Percentiles rank a stretch among this genome's conserved stretches.
phyloP scores from a whole-genome alignment of 768 basidiomycete genomes.

The Tulasnella sp. region DNA sequence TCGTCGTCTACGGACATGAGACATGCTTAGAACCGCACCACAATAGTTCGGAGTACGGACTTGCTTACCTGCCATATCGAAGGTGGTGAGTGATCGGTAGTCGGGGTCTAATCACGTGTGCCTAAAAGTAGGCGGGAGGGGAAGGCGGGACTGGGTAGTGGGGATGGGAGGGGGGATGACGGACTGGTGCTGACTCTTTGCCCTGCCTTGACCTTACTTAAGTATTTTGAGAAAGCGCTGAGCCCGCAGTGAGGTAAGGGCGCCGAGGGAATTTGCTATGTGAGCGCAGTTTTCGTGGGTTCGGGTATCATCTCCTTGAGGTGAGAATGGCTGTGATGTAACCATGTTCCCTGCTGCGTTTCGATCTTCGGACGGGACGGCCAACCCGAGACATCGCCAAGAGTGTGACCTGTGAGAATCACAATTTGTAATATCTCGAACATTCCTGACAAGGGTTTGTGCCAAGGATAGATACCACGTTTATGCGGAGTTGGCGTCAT shows the following conservation, averaged over 20 bases:
- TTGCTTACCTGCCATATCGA: neutral
- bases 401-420: neutral
- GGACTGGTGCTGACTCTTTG: neutral
- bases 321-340: neutral
- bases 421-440: neutral
- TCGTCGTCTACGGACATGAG: neutral
- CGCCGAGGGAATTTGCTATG: neutral
- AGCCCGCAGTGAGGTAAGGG: neutral
- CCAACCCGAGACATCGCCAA: slow-evolving; percentile 3
- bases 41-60: neutral
- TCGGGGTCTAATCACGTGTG: neutral
- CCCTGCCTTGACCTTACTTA: slow-evolving; percentile 1
- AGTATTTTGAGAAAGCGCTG: neutral
- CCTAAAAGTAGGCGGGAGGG: neutral
- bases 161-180: neutral
- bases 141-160: neutral
- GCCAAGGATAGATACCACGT: neutral
- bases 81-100: neutral
- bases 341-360: neutral
- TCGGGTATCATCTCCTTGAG: neutral
- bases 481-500: neutral
- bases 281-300: neutral
- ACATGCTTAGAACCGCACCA: neutral
- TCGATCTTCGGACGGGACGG: neutral
- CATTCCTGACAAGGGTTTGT: neutral